Percentiles rank a stretch among this genome's conserved stretches.
These are phyloP conservation scores for Leccinum disarticulatum DNA, from an alignment of 768 basidiomycete species.

Conservation along the genomic window DNA sequence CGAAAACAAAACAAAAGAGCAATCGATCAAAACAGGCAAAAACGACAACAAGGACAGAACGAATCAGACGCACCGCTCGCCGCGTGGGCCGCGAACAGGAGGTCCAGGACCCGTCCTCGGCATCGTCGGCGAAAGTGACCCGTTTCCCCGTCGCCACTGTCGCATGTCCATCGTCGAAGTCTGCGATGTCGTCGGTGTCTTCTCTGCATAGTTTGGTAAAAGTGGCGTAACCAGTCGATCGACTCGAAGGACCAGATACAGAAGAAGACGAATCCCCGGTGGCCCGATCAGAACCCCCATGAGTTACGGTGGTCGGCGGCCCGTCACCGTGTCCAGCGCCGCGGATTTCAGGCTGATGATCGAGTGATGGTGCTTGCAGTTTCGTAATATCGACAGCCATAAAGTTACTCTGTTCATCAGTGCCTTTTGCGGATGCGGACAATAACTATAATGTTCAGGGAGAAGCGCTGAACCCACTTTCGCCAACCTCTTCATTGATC, in stretches of 20 bases:
- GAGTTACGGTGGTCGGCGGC: conserved; percentile 10
- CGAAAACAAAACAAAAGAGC: not conserved
- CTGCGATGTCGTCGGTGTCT: conserved; percentile 30
- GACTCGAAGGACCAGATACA: conserved; percentile 16
- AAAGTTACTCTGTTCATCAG: conserved; percentile 13
- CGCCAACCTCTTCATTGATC: conserved; percentile 36
- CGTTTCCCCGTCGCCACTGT: conserved; percentile 26
- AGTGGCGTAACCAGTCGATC: conserved; percentile 18
- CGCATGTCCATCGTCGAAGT: conserved; percentile 21
- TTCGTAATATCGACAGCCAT: conserved; percentile 12
- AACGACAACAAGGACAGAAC: not conserved
- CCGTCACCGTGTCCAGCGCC: conserved; percentile 13
- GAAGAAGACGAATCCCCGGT: conserved; percentile 9
- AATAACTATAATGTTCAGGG: conserved; percentile 16
- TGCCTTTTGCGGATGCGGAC: conserved; percentile 11
- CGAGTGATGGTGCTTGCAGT: conserved; percentile 9
- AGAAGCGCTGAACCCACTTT: conserved; percentile 13
- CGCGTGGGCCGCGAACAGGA: conserved; percentile 25
- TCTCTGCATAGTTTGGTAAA: conserved; percentile 28
- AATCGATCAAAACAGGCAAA: not conserved
- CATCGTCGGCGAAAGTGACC: conserved; percentile 22
- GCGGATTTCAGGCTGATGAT: conserved; percentile 21
- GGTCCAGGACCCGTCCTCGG: conserved; percentile 16
- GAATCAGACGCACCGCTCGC: conserved; percentile 22
- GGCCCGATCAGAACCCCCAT: conserved; percentile 3